A percentile compares a stretch with the other conserved stretches of the same genome.
Evolutionary conservation across 768 basidiomycete genomes (phyloP).

Genomic region (Coprinopsis marcescibilis): DNA sequence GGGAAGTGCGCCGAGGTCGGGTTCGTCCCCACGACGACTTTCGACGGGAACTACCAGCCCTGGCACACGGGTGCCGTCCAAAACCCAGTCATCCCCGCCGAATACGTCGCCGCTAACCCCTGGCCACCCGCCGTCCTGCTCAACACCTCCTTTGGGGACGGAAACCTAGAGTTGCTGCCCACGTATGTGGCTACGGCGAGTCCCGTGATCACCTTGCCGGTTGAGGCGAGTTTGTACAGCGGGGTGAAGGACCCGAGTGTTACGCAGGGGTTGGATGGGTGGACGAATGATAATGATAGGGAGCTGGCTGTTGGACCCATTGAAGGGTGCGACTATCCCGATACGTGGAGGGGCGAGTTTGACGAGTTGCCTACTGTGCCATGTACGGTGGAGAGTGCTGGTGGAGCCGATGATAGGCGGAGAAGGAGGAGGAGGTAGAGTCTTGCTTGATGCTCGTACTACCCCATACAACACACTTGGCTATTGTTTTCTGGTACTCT

Average conservation of each 20-base stretch:
- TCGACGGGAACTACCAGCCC: constrained; percentile 36
- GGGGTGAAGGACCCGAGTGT: constrained; percentile 29
- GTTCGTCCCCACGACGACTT: constrained; percentile 23
- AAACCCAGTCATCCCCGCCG: constrained; percentile 30
- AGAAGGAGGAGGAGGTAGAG: too few species aligned
- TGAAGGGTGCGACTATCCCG: constrained; percentile 42
- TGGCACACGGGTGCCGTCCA: constrained; percentile 59
- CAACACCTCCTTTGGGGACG: constrained; percentile 36
- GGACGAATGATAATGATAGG: constrained; percentile 38
- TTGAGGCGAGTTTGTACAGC: constrained; percentile 18
- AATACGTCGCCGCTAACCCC: constrained; percentile 28
- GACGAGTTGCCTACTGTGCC: constrained; percentile 20
- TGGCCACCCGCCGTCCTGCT: constrained; percentile 62
- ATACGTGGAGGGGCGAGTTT: constrained; percentile 23
- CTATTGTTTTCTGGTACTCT: too few species aligned
- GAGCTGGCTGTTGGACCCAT: constrained; percentile 30
- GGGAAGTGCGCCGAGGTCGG: constrained; percentile 59
- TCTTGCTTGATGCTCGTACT: too few species aligned
- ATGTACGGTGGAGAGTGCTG: too few species aligned
- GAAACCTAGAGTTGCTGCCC: constrained; percentile 39
- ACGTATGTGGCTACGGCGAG: constrained; percentile 57
- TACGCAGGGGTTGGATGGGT: constrained; percentile 37
- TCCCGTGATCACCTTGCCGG: constrained; percentile 44
- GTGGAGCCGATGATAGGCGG: too few species aligned
- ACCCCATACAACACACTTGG: too few species aligned